phyloP scores from a whole-genome alignment of 768 basidiomycete genomes.

The Suillus tomentosus region DNA sequence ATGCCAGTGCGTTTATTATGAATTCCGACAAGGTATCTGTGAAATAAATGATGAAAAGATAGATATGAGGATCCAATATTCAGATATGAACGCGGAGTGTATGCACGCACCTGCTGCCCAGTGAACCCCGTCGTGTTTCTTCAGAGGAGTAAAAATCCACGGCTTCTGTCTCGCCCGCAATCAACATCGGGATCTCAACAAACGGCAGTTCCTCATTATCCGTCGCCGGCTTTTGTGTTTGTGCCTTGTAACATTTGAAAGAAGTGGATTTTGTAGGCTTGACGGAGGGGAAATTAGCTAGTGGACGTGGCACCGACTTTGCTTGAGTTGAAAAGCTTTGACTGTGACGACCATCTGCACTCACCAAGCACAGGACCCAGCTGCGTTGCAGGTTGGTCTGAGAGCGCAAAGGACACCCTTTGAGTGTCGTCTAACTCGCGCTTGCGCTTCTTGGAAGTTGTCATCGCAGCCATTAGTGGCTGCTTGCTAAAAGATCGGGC shows the following conservation, averaged over 20 bases:
- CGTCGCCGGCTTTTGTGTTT: slow-evolving; percentile 32
- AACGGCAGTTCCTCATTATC: slow-evolving; percentile 34
- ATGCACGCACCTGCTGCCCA: slow-evolving; percentile 67
- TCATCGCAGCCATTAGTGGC: slow-evolving; percentile 22
- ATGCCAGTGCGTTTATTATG: slow-evolving; percentile 75
- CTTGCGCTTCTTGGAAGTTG: slow-evolving; percentile 51
- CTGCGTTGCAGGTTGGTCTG: slow-evolving; percentile 36
- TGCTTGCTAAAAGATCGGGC: slow-evolving; percentile 15
- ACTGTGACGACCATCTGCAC: slow-evolving; percentile 34
- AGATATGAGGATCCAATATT: background rate
- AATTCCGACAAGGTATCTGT: slow-evolving; percentile 82
- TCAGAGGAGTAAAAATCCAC: slow-evolving; percentile 80
- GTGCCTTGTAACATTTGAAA: slow-evolving; percentile 63
- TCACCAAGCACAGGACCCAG: slow-evolving; percentile 57
- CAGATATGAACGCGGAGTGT: slow-evolving; percentile 2
- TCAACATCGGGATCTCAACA: slow-evolving; percentile 38
- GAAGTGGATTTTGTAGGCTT: slow-evolving; percentile 56
- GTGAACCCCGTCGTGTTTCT: slow-evolving; percentile 49
- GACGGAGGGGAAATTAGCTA: slow-evolving; percentile 68
- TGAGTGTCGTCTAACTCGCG: slow-evolving; percentile 38
- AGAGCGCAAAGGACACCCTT: slow-evolving; percentile 40
- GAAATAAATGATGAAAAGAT: slow-evolving; percentile 1
- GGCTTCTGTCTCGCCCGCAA: slow-evolving; percentile 82
- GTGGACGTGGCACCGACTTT: slow-evolving; percentile 18
- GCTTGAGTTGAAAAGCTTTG: slow-evolving; percentile 13